phyloP scores from a whole-genome alignment of 805 yeast genomes.

The Helenozyma rhizophorensis region DNA sequence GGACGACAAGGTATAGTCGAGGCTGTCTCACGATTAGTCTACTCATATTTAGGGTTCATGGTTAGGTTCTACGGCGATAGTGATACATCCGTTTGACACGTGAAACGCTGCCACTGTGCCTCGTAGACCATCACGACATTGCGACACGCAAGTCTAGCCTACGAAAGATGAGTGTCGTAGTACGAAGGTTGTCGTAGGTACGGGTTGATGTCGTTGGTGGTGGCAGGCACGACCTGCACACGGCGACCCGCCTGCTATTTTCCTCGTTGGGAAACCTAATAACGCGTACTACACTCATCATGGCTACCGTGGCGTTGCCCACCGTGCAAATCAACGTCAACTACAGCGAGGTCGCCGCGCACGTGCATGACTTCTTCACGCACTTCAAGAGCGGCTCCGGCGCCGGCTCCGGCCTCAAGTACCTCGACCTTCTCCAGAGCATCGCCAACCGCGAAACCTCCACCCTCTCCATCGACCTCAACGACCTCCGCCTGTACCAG shows the following conservation, averaged over 20 bases:
- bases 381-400: conserved; percentile 51
- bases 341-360: conserved; percentile 58
- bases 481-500: conserved; percentile 75
- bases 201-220: not conserved
- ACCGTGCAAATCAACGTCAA: conserved; percentile 68
- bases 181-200: too few species aligned
- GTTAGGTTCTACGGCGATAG: too few species aligned
- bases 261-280: conserved; percentile 6
- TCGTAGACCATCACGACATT: too few species aligned
- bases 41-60: too few species aligned
- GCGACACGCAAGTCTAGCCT: too few species aligned
- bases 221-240: conserved; percentile 4
- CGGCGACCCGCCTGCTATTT: conserved; percentile 8
- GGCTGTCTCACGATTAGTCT: too few species aligned
- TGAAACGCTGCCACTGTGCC: too few species aligned
- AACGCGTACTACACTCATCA: conserved; percentile 5
- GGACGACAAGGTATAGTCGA: too few species aligned
- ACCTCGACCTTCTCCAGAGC: conserved; percentile 66
- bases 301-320: conserved; percentile 44
- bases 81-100: too few species aligned
- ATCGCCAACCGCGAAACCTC: conserved; percentile 80
- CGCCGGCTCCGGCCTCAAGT: conserved; percentile 42
- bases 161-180: too few species aligned
- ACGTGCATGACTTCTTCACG: conserved; percentile 60
- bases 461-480: conserved; percentile 70